A percentile compares a stretch with the other conserved stretches of the same genome.
phyloP scores from a whole-genome alignment of 2,329 filamentous ascomycete genomes.

The Triangularia verruculosa region DNA sequence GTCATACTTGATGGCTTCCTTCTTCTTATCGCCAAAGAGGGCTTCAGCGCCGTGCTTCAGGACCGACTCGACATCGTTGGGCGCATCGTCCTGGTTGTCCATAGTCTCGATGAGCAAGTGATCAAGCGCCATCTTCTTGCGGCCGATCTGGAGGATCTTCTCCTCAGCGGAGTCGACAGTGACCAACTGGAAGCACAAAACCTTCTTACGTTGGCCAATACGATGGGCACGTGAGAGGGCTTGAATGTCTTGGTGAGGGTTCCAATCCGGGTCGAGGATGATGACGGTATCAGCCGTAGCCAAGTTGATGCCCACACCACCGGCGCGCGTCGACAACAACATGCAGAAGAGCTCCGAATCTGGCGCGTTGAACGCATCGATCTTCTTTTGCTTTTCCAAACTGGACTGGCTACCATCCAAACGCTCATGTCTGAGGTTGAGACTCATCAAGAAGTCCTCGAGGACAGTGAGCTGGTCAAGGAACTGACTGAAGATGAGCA shows the following conservation, averaged over 20 bases:
- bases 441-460: constrained; percentile 82
- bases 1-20: constrained; percentile 78
- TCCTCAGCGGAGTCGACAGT: constrained; percentile 88
- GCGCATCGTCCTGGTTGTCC: constrained; percentile 70
- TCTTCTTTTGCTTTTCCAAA: constrained; percentile 87
- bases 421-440: constrained; percentile 71
- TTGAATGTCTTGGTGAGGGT: constrained; percentile 96
- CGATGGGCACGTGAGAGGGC: constrained; percentile 91
- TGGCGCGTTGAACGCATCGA: constrained; percentile 88
- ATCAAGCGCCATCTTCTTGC: constrained; percentile 93
- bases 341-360: constrained; percentile 84
- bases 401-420: constrained; percentile 82
- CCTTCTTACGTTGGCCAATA: constrained; percentile 94
- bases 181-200: constrained; percentile 92
- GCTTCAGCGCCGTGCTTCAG: constrained; percentile 83
- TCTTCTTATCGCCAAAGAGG: constrained; percentile 73
- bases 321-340: constrained; percentile 86
- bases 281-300: constrained; percentile 97
- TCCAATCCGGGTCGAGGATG: constrained; percentile 95
- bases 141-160: constrained; percentile 92
- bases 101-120: constrained; percentile 92
- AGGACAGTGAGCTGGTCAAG: constrained; percentile 82
- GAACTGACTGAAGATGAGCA: constrained; percentile 95
- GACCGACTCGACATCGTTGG: constrained; percentile 80
- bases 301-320: constrained; percentile 95